Evolutionary conservation across 1,284 basidiomycete genomes (phyloP), one percentile per base, ranked within the genome.

Genomic region (Takashimella tepidaria): DNA sequence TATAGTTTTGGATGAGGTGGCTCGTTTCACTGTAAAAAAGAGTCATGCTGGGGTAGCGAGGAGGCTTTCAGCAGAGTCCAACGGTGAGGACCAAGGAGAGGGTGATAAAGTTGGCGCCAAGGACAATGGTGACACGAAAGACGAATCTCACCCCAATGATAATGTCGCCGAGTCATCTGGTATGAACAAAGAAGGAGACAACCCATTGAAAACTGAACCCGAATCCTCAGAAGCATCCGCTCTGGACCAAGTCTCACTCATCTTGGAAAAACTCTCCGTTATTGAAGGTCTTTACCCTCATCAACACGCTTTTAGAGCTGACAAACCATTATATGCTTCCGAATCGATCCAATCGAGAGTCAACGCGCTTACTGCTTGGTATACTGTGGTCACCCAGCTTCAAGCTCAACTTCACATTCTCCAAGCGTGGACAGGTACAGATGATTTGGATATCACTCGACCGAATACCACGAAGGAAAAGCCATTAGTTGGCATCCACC

Each of bases 331-430:
- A 11, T 85, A 88, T 56, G 80, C 79, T 22, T 82, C 86, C 41
- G 71, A 76, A 11, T 78, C 81, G 43, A 92, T 95, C 68, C 84
- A 87, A 64, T 77, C 82, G 4, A 84, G 90, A 45, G 83, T 88
- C 58, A 89, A 95, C 67, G 87, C 91, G 1, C 81, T 97, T 20
- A 87, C 87, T 53, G 88, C 89, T 13, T 98, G 92, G 92, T 86
- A 83, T 42, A 91, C 85, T 10, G 82, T 95, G 57, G 83, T 90
- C 55, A 83, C 82, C 19, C 85, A 86, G 20, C 80, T 93, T 22
- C 84, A 85, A 60, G 83, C 84, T 50, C 88, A 92, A 64, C 84
- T 92, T 51, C 74, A 78, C 23, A 82, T 90, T 41, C 79, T 97
- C 45, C 87, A 87, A 58, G 84, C 85, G 61, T 97, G 92, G 92